These are phyloP conservation scores for Phytophthora foliorum DNA, from an alignment of 352 stramenopile species.

Conservation along the genomic window DNA sequence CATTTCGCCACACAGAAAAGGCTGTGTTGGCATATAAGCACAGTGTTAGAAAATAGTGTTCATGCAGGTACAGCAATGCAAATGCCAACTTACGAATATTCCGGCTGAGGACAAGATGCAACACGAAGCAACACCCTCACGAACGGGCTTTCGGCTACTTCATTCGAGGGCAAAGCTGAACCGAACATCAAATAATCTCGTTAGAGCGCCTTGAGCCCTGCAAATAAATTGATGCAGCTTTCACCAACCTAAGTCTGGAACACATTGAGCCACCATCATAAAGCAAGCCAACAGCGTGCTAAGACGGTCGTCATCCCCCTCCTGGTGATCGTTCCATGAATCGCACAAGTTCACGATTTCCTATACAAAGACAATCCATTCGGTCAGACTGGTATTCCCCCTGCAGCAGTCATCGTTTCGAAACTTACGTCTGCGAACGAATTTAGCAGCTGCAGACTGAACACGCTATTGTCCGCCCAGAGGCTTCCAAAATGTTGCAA, in stretches of 20 bases:
- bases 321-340: slow-evolving; percentile 29
- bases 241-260: slow-evolving; percentile 56
- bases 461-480: slow-evolving; percentile 79
- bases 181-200: not conserved
- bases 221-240: not conserved
- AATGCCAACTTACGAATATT: slow-evolving; percentile 53
- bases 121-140: slow-evolving; percentile 44
- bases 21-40: slow-evolving; percentile 10
- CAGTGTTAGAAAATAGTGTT: not conserved
- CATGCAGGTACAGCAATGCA: not conserved
- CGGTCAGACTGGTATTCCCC: not conserved
- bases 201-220: not conserved
- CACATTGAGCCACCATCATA: slow-evolving; percentile 63
- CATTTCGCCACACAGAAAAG: slow-evolving; percentile 57
- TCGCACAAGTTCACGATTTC: slow-evolving; percentile 60
- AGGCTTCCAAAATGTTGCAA: slow-evolving; percentile 59
- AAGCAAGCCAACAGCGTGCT: slow-evolving; percentile 61
- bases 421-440: slow-evolving; percentile 66
- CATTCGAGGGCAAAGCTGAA: slow-evolving; percentile 22
- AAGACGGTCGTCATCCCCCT: slow-evolving; percentile 41
- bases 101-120: slow-evolving; percentile 32
- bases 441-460: slow-evolving; percentile 68
- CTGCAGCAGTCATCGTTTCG: not conserved
- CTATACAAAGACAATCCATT: slow-evolving; percentile 26
- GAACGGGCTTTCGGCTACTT: slow-evolving; percentile 31